phyloP scores from a whole-genome alignment of 2,329 filamentous ascomycete genomes.

The Arthroderma sp. region DNA sequence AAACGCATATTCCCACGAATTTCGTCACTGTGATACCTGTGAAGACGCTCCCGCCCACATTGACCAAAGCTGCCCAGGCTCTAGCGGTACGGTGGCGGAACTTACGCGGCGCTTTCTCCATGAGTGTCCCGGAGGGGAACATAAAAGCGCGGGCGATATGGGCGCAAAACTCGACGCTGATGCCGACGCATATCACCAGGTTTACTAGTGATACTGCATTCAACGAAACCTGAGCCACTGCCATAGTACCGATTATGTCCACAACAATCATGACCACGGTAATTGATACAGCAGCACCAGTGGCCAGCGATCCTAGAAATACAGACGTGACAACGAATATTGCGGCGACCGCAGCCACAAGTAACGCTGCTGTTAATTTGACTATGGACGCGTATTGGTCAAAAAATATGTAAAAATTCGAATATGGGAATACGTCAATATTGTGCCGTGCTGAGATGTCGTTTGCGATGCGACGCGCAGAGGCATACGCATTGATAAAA shows the following conservation, averaged over 20 bases:
- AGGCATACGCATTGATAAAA: conserved; percentile 81
- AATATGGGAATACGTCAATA: conserved; percentile 87
- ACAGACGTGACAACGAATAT: conserved; percentile 69
- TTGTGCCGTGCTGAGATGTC: conserved; percentile 59
- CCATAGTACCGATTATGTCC: conserved; percentile 93
- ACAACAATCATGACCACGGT: conserved; percentile 89
- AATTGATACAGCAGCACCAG: conserved; percentile 66
- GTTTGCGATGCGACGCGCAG: conserved; percentile 74
- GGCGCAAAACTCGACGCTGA: conserved; percentile 92
- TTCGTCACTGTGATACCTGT: conserved; percentile 95
- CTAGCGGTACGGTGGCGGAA: conserved; percentile 74
- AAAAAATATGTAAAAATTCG: conserved; percentile 97
- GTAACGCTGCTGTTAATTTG: conserved; percentile 60
- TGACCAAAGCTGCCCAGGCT: conserved; percentile 85
- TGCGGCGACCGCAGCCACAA: conserved; percentile 71
- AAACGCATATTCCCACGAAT: conserved; percentile 75
- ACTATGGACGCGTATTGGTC: conserved; percentile 89
- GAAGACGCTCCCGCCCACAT: conserved; percentile 88
- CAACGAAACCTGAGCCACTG: conserved; percentile 70
- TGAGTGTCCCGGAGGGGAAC: conserved; percentile 70
- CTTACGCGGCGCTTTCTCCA: conserved; percentile 65
- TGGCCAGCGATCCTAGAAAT: conserved; percentile 71
- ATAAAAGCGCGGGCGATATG: conserved; percentile 93
- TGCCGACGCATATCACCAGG: conserved; percentile 91
- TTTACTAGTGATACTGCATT: conserved; percentile 96